A percentile compares a stretch with the other conserved stretches of the same genome.
These are phyloP conservation scores for Silene coronaria DNA, from an alignment of 179 eudicot genomes.

Conservation along the genomic window DNA sequence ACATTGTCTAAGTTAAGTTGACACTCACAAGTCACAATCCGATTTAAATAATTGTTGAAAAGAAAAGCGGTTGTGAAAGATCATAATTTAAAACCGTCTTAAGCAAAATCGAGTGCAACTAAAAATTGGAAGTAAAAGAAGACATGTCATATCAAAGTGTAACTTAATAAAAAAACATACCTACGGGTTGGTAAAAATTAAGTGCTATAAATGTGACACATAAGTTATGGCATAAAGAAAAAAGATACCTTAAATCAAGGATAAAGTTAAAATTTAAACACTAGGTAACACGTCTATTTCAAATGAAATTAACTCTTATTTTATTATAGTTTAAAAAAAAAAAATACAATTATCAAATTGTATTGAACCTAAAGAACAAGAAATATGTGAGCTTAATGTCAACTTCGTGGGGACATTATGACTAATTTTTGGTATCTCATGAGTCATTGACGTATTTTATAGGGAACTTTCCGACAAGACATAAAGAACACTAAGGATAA, in stretches of 20 bases:
- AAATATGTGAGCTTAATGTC: neutral
- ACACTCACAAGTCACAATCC: too few species aligned
- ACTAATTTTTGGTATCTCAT: neutral
- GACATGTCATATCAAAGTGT: too few species aligned
- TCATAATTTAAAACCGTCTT: too few species aligned
- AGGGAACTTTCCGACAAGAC: conserved; percentile 6
- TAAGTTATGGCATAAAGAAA: neutral
- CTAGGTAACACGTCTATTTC: neutral
- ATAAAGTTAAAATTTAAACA: neutral
- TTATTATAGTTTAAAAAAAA: neutral
- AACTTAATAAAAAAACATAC: neutral
- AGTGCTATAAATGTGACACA: conserved; percentile 1
- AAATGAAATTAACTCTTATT: neutral
- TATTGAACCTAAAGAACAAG: neutral
- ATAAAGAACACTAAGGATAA: neutral
- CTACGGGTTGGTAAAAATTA: conserved; percentile 2
- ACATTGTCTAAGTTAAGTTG: too few species aligned
- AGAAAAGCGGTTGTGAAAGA: too few species aligned
- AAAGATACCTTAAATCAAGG: neutral
- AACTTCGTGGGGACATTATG: conserved; percentile 2
- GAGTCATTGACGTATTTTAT: neutral
- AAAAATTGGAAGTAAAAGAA: too few species aligned
- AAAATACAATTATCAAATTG: neutral
- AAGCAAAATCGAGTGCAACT: too few species aligned
- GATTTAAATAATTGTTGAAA: too few species aligned